Conservation (phyloP, 495 filamentous ascomycete species). For the Hypoxylon subgilvum region DNA sequence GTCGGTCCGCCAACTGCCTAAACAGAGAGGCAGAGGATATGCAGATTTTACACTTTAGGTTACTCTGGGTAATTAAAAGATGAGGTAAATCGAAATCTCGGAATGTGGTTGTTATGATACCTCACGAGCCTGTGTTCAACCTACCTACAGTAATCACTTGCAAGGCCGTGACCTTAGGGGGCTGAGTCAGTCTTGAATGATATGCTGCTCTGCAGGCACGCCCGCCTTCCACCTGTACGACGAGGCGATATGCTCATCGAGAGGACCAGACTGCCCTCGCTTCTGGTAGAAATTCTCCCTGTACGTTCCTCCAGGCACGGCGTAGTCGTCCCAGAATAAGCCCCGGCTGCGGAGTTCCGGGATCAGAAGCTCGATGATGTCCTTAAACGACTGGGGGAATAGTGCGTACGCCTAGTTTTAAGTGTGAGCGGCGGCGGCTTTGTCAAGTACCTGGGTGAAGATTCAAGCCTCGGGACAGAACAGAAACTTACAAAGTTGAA, state of each 20-base stretch:
- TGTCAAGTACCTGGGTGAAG: not conserved
- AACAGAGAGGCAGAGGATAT: not conserved
- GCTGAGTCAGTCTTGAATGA: slow-evolving; percentile 36
- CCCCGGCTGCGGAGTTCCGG: slow-evolving; percentile 61
- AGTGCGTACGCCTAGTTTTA: slow-evolving; percentile 59
- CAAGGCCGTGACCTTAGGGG: not conserved
- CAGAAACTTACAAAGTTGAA: slow-evolving; percentile 59
- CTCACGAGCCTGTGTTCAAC: no score
- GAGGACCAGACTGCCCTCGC: slow-evolving; percentile 35
- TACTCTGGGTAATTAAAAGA: not conserved
- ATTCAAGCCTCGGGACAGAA: no score
- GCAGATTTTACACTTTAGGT: not conserved
- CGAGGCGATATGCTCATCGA: slow-evolving; percentile 43
- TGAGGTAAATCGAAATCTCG: not conserved
- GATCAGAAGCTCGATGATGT: slow-evolving; percentile 61
- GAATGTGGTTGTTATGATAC: no score
- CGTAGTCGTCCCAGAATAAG: slow-evolving; percentile 55
- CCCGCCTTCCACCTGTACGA: slow-evolving; percentile 47
- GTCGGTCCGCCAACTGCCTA: not conserved
- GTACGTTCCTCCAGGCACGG: slow-evolving; percentile 54
- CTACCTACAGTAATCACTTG: no score
- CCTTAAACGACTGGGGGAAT: slow-evolving; percentile 66
- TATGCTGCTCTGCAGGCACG: slow-evolving; percentile 39
- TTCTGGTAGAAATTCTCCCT: slow-evolving; percentile 53
- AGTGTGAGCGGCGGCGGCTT: slow-evolving; percentile 3